Base-by-base conservation (phyloP, 192 early-diverging fungal genomes). In the Geranomyces michiganensis region DNA sequence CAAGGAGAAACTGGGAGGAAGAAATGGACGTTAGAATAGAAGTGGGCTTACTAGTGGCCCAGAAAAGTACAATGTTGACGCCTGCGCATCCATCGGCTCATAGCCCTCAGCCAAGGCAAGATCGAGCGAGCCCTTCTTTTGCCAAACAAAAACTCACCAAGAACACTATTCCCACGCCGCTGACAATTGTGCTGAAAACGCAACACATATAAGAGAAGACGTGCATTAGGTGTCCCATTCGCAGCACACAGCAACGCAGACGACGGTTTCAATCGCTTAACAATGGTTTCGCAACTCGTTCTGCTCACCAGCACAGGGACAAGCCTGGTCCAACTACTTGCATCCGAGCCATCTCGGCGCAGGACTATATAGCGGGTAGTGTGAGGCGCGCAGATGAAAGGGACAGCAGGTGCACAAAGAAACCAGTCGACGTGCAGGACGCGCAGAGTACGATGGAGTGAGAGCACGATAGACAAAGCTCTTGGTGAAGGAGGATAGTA, bases 121-220 rank as follows among this genome's bases (percentile, higher is more conserved):
- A 12, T 58, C 56, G 14, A 26, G 14, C 12, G 10, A 58, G 26
- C 56, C 14, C 56, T 21, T 58, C 26, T 27, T 27, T 21, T 27
- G 17, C 26, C 56, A 47, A 47, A 47, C 12, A 47, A 19, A 14
- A 19, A 47, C 58, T 60, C 31, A 72, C 70, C 70, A 72, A 51
- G 30, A 72, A 63, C 10, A 72, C 48, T 2, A 72, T 72, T 51
- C 70, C 70, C 15, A 72, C 29, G 6, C 61, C 70, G 33, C 70
- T 72, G 8, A 72, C 21, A 26, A 72, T 62, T 32, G 70, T 63
- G 49, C 70, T 62, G 32, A 22, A 51, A 46, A 47, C 0, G 47
- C 21, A 12, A 24, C n/a, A n/a, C n/a, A 58, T 26, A 58, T 27
- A 58, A 47, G 10, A 14, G 19, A 47, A 12, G 62, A 19, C 33